phyloP scores from a whole-genome alignment of 2,329 filamentous ascomycete species.

The Neofusicoccum parvum region DNA sequence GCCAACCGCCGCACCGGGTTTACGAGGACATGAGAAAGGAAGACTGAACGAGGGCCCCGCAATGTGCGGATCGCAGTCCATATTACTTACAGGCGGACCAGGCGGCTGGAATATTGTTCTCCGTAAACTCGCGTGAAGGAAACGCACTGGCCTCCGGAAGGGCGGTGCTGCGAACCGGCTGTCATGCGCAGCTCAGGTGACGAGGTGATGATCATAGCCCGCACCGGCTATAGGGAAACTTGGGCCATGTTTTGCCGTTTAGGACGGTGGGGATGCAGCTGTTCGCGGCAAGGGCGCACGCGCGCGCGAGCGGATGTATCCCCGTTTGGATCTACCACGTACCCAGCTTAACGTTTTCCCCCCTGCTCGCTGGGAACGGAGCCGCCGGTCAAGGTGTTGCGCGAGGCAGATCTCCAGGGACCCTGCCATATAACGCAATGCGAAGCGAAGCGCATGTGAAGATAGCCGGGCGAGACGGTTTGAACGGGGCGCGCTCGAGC shows the following conservation, averaged over 20 bases:
- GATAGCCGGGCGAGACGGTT: not conserved
- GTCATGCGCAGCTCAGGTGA: conserved; percentile 14
- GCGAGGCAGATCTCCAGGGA: conserved; percentile 1
- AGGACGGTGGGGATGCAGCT: not conserved
- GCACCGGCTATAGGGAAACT: not conserved
- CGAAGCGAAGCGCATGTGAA: conserved; percentile 1
- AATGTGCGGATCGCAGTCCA: not conserved
- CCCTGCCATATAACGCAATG: not conserved
- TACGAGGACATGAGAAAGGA: not conserved
- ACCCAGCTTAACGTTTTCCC: not conserved
- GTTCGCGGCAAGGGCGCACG: not conserved
- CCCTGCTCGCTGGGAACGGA: not conserved
- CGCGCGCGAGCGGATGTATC: not conserved
- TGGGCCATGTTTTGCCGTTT: not conserved
- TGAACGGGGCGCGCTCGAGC: not conserved
- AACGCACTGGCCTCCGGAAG: conserved; percentile 1
- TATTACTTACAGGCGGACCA: not conserved
- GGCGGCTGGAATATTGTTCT: not conserved
- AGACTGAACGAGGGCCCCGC: not conserved
- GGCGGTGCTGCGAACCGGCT: conserved; percentile 1
- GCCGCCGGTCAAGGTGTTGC: not conserved
- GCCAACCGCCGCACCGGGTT: not conserved
- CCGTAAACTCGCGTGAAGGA: not conserved
- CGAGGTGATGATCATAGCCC: not conserved
- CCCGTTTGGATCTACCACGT: not conserved